These are phyloP conservation scores for Neurospora sp. DNA, from an alignment of 495 filamentous ascomycete genomes.

Conservation along the genomic window DNA sequence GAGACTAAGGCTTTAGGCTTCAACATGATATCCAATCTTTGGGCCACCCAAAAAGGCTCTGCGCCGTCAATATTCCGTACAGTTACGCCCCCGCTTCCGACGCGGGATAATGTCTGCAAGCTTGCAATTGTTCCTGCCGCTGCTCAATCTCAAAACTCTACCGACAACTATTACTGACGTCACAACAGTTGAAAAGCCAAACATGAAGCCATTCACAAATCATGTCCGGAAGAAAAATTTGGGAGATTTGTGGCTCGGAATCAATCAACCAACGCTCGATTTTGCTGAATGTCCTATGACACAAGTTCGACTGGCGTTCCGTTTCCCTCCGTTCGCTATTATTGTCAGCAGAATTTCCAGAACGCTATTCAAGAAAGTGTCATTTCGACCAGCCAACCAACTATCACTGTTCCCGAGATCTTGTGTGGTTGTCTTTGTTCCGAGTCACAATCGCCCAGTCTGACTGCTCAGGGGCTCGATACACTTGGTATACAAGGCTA, in stretches of 20 bases:
- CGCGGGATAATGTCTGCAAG: background rate
- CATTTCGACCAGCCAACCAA: background rate
- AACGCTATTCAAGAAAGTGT: background rate
- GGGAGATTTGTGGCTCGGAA: background rate
- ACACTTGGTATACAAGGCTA: background rate
- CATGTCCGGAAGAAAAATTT: background rate
- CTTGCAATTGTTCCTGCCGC: background rate
- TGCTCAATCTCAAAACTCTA: background rate
- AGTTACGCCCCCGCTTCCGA: background rate
- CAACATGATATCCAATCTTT: background rate
- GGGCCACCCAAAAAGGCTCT: background rate
- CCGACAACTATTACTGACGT: background rate
- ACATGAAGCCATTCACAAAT: background rate
- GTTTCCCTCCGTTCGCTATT: background rate
- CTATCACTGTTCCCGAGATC: background rate
- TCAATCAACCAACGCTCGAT: background rate
- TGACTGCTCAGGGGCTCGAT: background rate
- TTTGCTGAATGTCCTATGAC: background rate
- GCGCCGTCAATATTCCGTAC: background rate
- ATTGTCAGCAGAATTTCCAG: background rate
- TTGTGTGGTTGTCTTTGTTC: background rate
- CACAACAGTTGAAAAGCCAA: background rate
- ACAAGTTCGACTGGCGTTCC: background rate
- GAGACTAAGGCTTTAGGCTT: background rate
- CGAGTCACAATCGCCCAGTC: no score